Evolutionary conservation across 1,284 basidiomycete genomes (phyloP).

Genomic region (Somion occarium): DNA sequence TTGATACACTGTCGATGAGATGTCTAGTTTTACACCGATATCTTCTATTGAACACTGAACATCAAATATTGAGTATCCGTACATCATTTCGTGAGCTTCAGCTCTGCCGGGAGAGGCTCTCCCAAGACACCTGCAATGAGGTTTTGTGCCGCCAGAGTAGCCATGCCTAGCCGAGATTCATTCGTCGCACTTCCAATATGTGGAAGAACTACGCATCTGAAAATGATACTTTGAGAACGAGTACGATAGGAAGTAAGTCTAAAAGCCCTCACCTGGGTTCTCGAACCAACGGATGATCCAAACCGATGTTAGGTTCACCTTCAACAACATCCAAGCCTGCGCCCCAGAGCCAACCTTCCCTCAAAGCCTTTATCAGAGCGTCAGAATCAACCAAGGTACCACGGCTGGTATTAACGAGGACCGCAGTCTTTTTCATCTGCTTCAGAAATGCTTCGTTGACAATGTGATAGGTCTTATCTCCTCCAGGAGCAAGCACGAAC

Average conservation of each 20-base stretch:
- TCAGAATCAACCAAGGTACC: conserved; percentile 86
- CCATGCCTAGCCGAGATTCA: conserved; percentile 84
- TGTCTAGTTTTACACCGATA: no score
- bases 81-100: conserved; percentile 19
- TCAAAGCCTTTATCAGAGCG: conserved; percentile 79
- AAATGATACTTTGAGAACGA: conserved; percentile 11
- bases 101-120: conserved; percentile 49
- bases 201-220: conserved; percentile 76
- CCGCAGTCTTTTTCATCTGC: conserved; percentile 80
- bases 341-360: conserved; percentile 78
- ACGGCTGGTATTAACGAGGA: conserved; percentile 79
- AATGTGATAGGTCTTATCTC: conserved; percentile 65
- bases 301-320: conserved; percentile 78
- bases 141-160: conserved; percentile 65
- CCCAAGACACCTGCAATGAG: conserved; percentile 49
- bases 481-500: conserved; percentile 82
- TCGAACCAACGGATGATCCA: conserved; percentile 77
- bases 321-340: conserved; percentile 94
- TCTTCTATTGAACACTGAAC: no score
- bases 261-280: conserved; percentile 55
- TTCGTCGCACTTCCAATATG: conserved; percentile 89
- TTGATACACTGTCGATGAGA: no score
- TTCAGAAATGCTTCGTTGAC: conserved; percentile 69
- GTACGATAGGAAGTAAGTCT: not conserved
- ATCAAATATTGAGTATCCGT: no score